Base-by-base conservation (phyloP, 257 asterid genomes). In the Lavandula angustifolia region DNA sequence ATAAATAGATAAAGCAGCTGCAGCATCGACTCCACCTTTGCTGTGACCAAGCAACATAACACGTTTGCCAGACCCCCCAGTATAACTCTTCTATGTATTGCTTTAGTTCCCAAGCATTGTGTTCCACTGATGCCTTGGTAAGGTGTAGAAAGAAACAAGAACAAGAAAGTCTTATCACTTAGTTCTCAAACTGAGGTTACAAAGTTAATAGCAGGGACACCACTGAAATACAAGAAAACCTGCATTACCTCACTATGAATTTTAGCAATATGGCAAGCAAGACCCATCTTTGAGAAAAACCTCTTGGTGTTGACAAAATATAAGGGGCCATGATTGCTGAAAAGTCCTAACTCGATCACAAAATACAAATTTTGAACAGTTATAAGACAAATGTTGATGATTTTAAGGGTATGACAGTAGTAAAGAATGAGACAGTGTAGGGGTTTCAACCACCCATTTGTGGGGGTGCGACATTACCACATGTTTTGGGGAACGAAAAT, bases 1-100 rank as follows among this genome's bases (percentile, higher is more conserved):
- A 79, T 92, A 92, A 58, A 85, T 84, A 17, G 96, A 87, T 78
- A 92, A 73, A 58, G 99, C 97, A 54, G 99, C 99, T 7, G 97
- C 91, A 54, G 95, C 97, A 77, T 92, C 99, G 37, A 92, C 89
- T 60, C 99, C 99, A 14, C 97, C 97, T 66, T 92, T 92, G 77
- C 99, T 89, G 78, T 89, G 99, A 63, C 96, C 99, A 33, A 92
- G 90, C 83, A 92, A 69, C 96, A 92, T 82, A 62, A 92, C 87
- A 53, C 81, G 86, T 64, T 92, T 92, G 18, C 95, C 95, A 1
- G 95, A 85, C 9, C 99, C 99, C 99, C 99, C 99, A 89, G 65
- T 87, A 86, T 40, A 92, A 79, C 77, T 89, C 99, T 76, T 89
- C 99, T 42, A 92, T 82, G 58, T 86, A 92, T 56, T 92, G 86